Percentiles rank a stretch among this genome's conserved stretches.
Conservation (phyloP, 1,284 basidiomycete species). For the Cryptococcus jaspeensis region DNA sequence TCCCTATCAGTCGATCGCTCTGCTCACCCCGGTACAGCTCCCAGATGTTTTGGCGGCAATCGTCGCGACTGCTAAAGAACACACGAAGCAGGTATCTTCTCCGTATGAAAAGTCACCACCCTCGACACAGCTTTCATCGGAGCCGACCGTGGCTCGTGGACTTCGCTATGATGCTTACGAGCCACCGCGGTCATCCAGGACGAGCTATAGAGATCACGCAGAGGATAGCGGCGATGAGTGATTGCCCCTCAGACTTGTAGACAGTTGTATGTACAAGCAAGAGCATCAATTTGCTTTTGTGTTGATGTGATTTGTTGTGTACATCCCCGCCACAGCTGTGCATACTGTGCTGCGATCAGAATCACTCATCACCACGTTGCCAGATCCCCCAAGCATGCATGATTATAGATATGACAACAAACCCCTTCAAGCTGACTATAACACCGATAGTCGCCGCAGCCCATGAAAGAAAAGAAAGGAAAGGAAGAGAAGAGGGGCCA, state of each 20-base stretch:
- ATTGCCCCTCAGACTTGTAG: no score
- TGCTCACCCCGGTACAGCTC: constrained; percentile 14
- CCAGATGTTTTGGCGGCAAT: constrained; percentile 29
- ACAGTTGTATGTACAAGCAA: no score
- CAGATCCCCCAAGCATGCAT: no score
- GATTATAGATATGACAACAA: no score
- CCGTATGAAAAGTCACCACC: neutral
- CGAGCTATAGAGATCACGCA: constrained; percentile 2
- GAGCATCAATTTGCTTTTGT: neutral
- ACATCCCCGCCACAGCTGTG: no score
- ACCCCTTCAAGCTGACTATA: no score
- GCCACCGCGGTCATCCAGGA: constrained; percentile 2
- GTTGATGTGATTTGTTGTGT: neutral
- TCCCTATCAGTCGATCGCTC: neutral
- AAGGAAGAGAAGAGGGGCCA: no score
- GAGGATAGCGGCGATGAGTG: constrained; percentile 3
- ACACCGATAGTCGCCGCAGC: no score
- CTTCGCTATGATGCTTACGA: constrained; percentile 29
- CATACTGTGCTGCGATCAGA: no score
- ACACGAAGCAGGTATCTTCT: constrained; percentile 1
- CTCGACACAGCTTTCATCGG: constrained; percentile 1
- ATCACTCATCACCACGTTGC: no score
- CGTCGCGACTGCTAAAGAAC: neutral
- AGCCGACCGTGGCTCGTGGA: neutral
- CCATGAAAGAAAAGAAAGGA: no score